A percentile compares a stretch with the other conserved stretches of the same genome.
Evolutionary conservation across 164 flowering plant species (phyloP).

Genomic region (Tinospora cordifolia): DNA sequence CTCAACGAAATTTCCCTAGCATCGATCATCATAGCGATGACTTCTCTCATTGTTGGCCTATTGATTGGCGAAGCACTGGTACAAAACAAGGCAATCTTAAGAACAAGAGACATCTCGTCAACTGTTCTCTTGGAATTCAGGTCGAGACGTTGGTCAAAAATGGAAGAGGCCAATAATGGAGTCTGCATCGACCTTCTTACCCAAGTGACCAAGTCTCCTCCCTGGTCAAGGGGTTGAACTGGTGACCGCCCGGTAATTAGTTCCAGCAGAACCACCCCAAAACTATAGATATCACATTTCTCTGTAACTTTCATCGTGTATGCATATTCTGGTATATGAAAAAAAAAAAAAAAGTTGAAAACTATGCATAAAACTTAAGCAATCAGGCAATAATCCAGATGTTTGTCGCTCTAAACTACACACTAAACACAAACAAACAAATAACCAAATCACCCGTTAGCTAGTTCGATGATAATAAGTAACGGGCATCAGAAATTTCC

Average conservation of each 20-base stretch:
- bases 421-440: too few relatives aligned
- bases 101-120: slow-evolving; percentile 41
- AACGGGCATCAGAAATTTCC: too few relatives aligned
- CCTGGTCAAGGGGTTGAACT: slow-evolving; percentile 47
- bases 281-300: slow-evolving; percentile 60
- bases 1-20: slow-evolving; percentile 27
- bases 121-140: slow-evolving; percentile 22
- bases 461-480: too few relatives aligned
- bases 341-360: too few relatives aligned
- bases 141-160: slow-evolving; percentile 37
- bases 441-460: too few relatives aligned
- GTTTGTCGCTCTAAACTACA: too few relatives aligned
- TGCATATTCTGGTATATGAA: slow-evolving; percentile 46
- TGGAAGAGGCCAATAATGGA: slow-evolving; percentile 15
- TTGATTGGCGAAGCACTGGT: slow-evolving; percentile 41
- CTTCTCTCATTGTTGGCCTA: slow-evolving; percentile 62
- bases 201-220: slow-evolving; percentile 52
- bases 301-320: slow-evolving; percentile 63
- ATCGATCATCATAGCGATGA: slow-evolving; percentile 47
- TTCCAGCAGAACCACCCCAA: slow-evolving; percentile 53
- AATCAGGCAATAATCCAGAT: too few relatives aligned
- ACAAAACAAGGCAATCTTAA: slow-evolving; percentile 53
- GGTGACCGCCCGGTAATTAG: slow-evolving; percentile 48
- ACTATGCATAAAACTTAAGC: too few relatives aligned
- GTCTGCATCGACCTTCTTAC: slow-evolving; percentile 35